Evolutionary conservation across 2,329 filamentous ascomycete species (phyloP).

Genomic region (Erysiphe pulchra): DNA sequence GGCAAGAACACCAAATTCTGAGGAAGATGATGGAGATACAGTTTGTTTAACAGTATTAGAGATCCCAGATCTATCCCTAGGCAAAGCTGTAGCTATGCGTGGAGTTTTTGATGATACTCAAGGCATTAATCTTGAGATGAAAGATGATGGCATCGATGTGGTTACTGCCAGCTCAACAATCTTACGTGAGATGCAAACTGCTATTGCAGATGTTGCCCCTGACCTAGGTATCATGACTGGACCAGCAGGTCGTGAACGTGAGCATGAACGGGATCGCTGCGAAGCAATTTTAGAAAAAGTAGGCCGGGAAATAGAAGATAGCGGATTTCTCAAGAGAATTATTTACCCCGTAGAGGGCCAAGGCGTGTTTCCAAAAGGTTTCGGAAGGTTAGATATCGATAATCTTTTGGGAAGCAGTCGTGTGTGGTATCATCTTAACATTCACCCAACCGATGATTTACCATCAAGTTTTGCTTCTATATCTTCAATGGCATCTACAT

Average conservation of each 20-base stretch:
- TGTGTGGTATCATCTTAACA: constrained; percentile 78
- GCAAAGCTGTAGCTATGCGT: constrained; percentile 70
- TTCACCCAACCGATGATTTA: constrained; percentile 76
- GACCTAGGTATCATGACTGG: constrained; percentile 55
- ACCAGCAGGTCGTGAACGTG: constrained; percentile 41
- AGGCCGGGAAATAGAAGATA: constrained; percentile 54
- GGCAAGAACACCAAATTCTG: constrained; percentile 35
- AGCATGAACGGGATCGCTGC: constrained; percentile 55
- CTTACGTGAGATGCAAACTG: constrained; percentile 63
- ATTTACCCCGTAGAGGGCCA: constrained; percentile 55
- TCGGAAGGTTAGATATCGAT: constrained; percentile 55
- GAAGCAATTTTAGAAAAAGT: constrained; percentile 71
- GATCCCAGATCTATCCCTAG: constrained; percentile 52
- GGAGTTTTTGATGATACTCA: constrained; percentile 79
- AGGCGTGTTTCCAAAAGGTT: constrained; percentile 57
- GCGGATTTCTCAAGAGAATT: constrained; percentile 58
- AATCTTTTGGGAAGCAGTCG: constrained; percentile 57
- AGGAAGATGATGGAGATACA: constrained; percentile 53
- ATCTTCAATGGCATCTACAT: constrained; percentile 49
- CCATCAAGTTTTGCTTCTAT: constrained; percentile 50
- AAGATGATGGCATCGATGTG: constrained; percentile 71
- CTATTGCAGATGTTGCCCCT: constrained; percentile 48
- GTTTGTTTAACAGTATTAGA: constrained; percentile 79
- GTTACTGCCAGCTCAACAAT: constrained; percentile 53
- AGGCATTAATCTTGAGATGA: constrained; percentile 95